Evolutionary conservation across 2,329 filamentous ascomycete genomes (phyloP), one percentile per base, ranked within the genome.

Genomic region (Calonectria hongkongensis): DNA sequence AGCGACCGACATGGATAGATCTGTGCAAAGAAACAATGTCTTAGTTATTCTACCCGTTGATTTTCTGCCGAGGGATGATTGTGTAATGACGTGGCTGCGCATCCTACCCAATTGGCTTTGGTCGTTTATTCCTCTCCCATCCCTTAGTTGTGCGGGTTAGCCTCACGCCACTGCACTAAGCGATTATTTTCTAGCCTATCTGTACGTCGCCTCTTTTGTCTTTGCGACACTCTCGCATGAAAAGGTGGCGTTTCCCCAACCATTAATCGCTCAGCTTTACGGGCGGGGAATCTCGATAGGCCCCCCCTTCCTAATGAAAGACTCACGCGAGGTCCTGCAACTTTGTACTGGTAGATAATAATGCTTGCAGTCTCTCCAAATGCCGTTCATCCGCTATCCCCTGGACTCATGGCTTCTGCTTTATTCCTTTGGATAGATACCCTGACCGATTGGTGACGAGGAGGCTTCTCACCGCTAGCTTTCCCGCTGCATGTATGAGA

Each of bases 401-500:
- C 21, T 21, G 21, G 21, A 21, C 21, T 21, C 21, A 21, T 21
- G n/a, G 12, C 39, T 33, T 25, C 15, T 9, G 33, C 7, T n/a
- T 2, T 41, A 8, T 6, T 39, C 33, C 3, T 27, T 60, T 60
- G 33, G 3, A 60, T 39, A 4, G 15, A 16, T 18, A 15, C 7
- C 54, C 39, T 27, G 33, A 41, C 54, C 18, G 21, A 33, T 33
- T 9, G 16, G 30, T 28, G 21, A 25, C 33, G n/a, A 39, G 54
- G 21, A 28, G 36, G 25, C 33, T 27, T 60, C 39, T 60, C 54
- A 60, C 54, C 54, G 54, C 54, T 21, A 25, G 54, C 54, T 25
- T 60, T 60, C 54, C 54, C 54, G 54, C 54, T 60, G 54, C 54
- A 60, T 41, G 54, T 60, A 21, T 27, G 54, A 39, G 54, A 60